Base-by-base conservation (phyloP, 805 yeast genomes). In the Debaryomyces hansenii region DNA sequence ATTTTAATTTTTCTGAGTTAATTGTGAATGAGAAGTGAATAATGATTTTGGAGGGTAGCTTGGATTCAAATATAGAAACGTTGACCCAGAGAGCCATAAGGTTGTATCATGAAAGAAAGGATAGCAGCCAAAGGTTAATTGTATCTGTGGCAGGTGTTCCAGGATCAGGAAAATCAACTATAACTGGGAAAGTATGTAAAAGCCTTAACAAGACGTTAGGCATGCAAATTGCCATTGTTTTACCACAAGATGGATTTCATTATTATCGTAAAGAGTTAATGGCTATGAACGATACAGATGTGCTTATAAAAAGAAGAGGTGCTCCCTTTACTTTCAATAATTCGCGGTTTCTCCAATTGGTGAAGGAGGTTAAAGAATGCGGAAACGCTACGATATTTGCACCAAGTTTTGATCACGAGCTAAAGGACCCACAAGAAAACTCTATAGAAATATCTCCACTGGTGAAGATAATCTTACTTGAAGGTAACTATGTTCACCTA, bases 271-370 rank as follows among this genome's bases (percentile, higher is more conserved):
- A 43, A 14, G 59, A 63, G 41, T 51, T 64, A 37, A 57, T 51
- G 14, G 29, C 46, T 36, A 78, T 85, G 56, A 64, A 66, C 9
- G 78, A 87, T 50, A 75, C 86, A 0, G 67, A 57, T 3, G 64
- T 60, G 20, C 88, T 91, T 0, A 67, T 79, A 28, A 62, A 66
- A 27, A 72, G 85, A 46, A 75, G 96, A 39, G 96, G 96, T 0
- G 84, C 96, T 0, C 91, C 95, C 1, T 77, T 72, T 53, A 88
- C 96, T 0, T 90, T 90, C 66, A 90, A 90, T 56, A 78, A 84
- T 66, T 16, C 54, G 53, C 24, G 44, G 7, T 52, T 66, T 33
- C 51, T 63, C 7, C 49, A 44, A 3, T 45, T 56, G 18, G 57
- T 58, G 10, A 37, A 40, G 28, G 29, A 38, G 16, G 40, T 58